Evolutionary conservation across 352 stramenopile species (phyloP), one percentile per base, ranked within the genome.

Genomic region (Phytophthora europaea): DNA sequence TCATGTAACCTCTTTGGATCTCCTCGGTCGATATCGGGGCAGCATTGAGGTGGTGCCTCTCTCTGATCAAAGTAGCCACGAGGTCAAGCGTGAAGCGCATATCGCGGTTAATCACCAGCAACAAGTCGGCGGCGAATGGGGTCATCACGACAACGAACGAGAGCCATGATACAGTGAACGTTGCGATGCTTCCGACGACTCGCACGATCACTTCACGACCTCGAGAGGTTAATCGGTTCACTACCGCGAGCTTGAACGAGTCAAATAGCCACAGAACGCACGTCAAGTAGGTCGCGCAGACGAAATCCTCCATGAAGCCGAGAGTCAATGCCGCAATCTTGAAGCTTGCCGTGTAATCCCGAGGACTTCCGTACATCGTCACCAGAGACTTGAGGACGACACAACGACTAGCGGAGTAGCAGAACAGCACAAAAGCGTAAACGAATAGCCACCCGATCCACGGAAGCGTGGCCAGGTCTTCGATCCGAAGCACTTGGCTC

Each of bases 51-150:
- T 80, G 80, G 48, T 73, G 18, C 43, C 60, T 31, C 78, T 73
- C 52, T 74, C 50, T 36, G 50, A 56, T 56, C 50, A 56, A 56
- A 56, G 50, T 56, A n/a, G 50, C 50, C 23, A 65, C 40, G 12
- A 69, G 76, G 28, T 82, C 76, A 16, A 79, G 72, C 61, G 72
- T 83, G 66, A 83, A 76, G 33, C 79, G 76, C 47, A 73, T 69
- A 23, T 76, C 36, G 4, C 72, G 73, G 2, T 69, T 70, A 18
- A 68, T 70, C 28, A 86, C 31, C n/a, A 82, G 55, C 56, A 81
- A 22, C 57, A 70, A 57, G 52, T 84, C 76, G 10, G 71, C 70
- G 12, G 60, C 48, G 52, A 83, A 79, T 6, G 72, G 71, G 4
- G 66, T 20, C 6, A 81, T 40, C 31, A 45, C 58, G 6, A 65